phyloP scores from a whole-genome alignment of 2,329 filamentous ascomycete genomes.

The Venturiaceae sp. region DNA sequence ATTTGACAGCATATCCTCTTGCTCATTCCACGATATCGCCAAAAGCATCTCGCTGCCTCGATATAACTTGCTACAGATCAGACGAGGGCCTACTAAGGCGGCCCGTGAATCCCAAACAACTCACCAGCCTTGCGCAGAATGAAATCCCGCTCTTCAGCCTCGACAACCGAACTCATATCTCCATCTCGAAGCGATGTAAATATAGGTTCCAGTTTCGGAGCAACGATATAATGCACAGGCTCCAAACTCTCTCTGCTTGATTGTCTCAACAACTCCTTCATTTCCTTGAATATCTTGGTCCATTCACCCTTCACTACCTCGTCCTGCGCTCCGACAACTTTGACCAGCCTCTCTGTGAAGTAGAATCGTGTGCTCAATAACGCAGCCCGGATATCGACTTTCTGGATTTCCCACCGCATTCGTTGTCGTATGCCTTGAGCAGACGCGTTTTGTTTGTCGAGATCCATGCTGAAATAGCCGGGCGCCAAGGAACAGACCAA shows the following conservation, averaged over 20 bases:
- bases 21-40: too few species aligned
- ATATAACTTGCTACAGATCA: too few species aligned
- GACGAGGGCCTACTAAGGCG: too few species aligned
- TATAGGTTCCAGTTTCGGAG: not conserved
- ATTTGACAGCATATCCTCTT: too few species aligned
- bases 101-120: not conserved
- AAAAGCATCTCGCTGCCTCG: too few species aligned
- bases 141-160: not conserved
- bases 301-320: not conserved
- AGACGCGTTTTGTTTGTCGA: slow-evolving; percentile 15
- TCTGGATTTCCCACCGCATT: slow-evolving; percentile 69
- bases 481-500: slow-evolving; percentile 12
- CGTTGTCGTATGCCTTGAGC: slow-evolving; percentile 22
- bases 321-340: not conserved
- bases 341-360: not conserved
- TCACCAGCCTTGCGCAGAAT: not conserved
- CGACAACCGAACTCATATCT: not conserved
- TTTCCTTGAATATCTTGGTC: not conserved
- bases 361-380: not conserved
- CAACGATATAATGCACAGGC: not conserved
- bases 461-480: slow-evolving; percentile 17
- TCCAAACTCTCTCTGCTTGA: not conserved
- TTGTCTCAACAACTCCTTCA: not conserved
- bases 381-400: slow-evolving; percentile 61
- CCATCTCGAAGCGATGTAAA: not conserved